phyloP scores from a whole-genome alignment of 495 filamentous ascomycete species.

The Penicillium canescens region DNA sequence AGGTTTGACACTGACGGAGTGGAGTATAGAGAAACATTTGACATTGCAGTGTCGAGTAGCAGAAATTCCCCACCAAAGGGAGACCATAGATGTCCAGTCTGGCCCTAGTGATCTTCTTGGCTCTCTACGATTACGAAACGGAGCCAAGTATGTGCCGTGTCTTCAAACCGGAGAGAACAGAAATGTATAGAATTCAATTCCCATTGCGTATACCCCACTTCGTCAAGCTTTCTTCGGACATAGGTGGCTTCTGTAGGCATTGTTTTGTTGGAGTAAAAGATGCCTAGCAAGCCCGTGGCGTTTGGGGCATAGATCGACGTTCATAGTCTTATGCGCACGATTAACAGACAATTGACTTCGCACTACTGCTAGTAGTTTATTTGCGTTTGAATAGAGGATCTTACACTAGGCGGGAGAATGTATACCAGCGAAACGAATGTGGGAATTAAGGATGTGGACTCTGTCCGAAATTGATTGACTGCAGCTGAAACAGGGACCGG shows the following conservation, averaged over 20 bases:
- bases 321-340: neutral
- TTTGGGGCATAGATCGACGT: slow-evolving; percentile 26
- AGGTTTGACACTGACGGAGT: neutral
- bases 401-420: no score
- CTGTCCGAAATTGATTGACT: neutral
- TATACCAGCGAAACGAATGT: neutral
- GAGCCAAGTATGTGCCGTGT: neutral
- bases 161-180: neutral
- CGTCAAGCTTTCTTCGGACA: slow-evolving; percentile 12
- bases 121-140: slow-evolving; percentile 5
- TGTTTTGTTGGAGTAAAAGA: neutral
- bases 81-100: neutral
- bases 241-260: neutral
- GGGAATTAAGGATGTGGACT: neutral
- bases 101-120: neutral
- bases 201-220: slow-evolving; percentile 1
- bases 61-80: neutral
- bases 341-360: neutral
- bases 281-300: slow-evolving; percentile 13
- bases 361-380: no score
- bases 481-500: slow-evolving; percentile 9
- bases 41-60: neutral
- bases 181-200: neutral
- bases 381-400: no score
- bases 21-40: neutral